Evolutionary conservation across 176 grass and related monocot genomes (phyloP).

Genomic region (Miscanthus lutarioriparius): DNA sequence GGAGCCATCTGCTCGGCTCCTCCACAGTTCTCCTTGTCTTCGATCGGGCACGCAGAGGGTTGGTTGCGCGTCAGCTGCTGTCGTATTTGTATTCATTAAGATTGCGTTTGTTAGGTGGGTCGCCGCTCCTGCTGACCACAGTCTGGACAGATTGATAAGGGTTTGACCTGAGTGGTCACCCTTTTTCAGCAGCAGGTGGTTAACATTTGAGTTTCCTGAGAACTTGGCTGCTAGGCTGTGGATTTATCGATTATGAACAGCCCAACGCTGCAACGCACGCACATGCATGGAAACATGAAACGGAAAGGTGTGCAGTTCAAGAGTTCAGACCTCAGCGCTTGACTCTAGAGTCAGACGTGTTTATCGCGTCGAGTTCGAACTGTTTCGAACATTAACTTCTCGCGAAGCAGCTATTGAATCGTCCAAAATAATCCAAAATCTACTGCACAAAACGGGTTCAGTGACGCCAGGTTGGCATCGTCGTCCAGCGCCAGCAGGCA

Average conservation of each 20-base stretch:
- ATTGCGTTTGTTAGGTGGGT: conserved; percentile 14
- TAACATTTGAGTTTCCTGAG: neutral
- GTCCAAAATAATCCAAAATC: no score
- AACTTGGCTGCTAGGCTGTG: neutral
- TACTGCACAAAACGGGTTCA: no score
- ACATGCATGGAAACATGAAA: neutral
- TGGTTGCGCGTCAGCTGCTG: conserved; percentile 7
- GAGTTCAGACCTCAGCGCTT: neutral
- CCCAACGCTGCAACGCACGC: neutral
- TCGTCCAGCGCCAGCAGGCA: neutral
- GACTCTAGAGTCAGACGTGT: neutral
- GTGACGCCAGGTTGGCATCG: no score
- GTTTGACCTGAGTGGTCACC: conserved; percentile 17
- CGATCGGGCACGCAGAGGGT: neutral
- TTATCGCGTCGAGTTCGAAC: neutral
- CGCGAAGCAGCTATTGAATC: no score
- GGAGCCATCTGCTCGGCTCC: conserved; percentile 24
- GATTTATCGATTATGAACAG: neutral
- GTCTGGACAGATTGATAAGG: neutral
- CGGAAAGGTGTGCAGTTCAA: neutral
- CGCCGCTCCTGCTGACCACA: neutral
- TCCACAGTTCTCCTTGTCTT: neutral
- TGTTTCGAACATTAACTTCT: no score
- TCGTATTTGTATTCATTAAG: conserved; percentile 7
- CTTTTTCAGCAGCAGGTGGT: neutral